Evolutionary conservation across 352 stramenopile species (phyloP).

Genomic region (Pythium biforme): DNA sequence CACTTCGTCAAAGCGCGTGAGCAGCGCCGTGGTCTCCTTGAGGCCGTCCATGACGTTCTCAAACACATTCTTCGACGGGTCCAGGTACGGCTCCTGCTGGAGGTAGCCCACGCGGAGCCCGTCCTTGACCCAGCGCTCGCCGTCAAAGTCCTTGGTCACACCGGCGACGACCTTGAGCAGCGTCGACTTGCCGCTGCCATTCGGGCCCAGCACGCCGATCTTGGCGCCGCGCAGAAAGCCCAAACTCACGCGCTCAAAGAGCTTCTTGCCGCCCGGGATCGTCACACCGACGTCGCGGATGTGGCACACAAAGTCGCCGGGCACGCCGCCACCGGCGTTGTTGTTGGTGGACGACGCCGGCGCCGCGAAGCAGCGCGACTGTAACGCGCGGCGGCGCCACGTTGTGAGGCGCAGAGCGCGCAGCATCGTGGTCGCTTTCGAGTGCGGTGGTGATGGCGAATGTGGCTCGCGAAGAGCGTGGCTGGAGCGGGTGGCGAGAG

Average conservation of each 20-base stretch:
- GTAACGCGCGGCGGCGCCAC: background rate
- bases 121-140: slow-evolving; percentile 86
- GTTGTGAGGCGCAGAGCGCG: background rate
- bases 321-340: slow-evolving; percentile 75
- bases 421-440: slow-evolving; percentile 10
- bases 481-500: background rate
- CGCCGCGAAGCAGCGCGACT: slow-evolving; percentile 22
- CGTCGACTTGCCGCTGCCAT: slow-evolving; percentile 95
- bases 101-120: slow-evolving; percentile 87
- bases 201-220: slow-evolving; percentile 94
- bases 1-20: slow-evolving; percentile 83
- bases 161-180: slow-evolving; percentile 96
- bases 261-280: slow-evolving; percentile 80
- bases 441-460: background rate
- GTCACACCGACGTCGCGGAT: slow-evolving; percentile 71
- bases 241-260: slow-evolving; percentile 78
- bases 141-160: slow-evolving; percentile 84
- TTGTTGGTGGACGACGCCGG: slow-evolving; percentile 25
- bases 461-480: background rate
- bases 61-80: slow-evolving; percentile 84
- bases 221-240: slow-evolving; percentile 90
- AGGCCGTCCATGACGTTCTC: slow-evolving; percentile 91
- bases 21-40: slow-evolving; percentile 77
- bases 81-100: slow-evolving; percentile 82
- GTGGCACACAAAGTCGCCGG: slow-evolving; percentile 84